Conservation (phyloP, 208 protist genomes). For the Acanthamoeba lenticulata region DNA sequence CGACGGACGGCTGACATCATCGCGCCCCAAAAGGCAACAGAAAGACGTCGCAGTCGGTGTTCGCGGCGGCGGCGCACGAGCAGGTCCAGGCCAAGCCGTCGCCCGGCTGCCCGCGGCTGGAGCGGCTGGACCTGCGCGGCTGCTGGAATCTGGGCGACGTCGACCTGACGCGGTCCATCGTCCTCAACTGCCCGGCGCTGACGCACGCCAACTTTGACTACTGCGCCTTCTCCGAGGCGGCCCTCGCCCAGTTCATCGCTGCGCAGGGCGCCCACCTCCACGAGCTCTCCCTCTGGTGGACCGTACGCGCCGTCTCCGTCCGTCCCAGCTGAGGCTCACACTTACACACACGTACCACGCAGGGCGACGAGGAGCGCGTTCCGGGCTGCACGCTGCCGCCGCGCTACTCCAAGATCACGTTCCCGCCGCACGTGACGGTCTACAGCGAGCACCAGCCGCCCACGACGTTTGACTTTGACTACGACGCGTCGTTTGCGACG, state of each 20-base stretch:
- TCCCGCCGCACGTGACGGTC: background rate
- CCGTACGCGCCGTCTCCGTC: background rate
- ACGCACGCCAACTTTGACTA: conserved; percentile 19
- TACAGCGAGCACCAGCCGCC: background rate
- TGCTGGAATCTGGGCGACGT: background rate
- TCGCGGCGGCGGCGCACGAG: background rate
- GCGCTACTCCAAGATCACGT: background rate
- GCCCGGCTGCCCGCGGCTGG: background rate
- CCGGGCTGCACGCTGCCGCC: background rate
- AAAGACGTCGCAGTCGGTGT: too few relatives aligned
- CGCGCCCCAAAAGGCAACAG: too few relatives aligned
- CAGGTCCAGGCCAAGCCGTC: too few relatives aligned
- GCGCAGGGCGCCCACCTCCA: background rate
- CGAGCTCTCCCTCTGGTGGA: conserved; percentile 24
- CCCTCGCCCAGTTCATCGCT: background rate
- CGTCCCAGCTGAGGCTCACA: too few relatives aligned
- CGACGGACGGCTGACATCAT: too few relatives aligned
- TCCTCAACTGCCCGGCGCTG: background rate
- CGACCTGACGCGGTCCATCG: background rate
- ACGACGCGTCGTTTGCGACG: background rate
- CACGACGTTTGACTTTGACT: background rate
- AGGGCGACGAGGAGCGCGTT: background rate
- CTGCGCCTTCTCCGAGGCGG: background rate
- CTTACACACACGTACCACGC: too few relatives aligned
- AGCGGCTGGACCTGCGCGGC: background rate